A percentile compares a stretch with the other conserved stretches of the same genome.
These are phyloP conservation scores for Xylaria arbuscula DNA, from an alignment of 2,329 filamentous ascomycete species.

Conservation along the genomic window DNA sequence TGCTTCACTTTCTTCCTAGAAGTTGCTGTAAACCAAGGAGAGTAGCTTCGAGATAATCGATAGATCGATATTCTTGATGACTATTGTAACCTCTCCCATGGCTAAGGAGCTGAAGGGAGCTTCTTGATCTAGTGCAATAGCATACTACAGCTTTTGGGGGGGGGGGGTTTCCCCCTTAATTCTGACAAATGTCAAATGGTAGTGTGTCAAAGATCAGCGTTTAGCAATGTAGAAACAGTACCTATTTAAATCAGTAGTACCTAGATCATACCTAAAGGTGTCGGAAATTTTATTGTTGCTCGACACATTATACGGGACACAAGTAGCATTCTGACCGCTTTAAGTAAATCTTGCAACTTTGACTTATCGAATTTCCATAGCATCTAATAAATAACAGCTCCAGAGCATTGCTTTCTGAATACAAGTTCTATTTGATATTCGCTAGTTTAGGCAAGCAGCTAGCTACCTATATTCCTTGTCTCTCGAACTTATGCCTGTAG, in stretches of 20 bases:
- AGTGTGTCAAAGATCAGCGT: background rate
- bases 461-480: background rate
- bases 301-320: background rate
- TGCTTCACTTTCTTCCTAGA: background rate
- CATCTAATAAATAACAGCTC: background rate
- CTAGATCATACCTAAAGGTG: background rate
- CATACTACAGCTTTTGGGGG: too few relatives aligned
- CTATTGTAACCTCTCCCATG: background rate
- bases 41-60: background rate
- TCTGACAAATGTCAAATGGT: background rate
- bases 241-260: too few relatives aligned
- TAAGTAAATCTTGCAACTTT: conserved; percentile 23
- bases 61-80: background rate
- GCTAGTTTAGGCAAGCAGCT: background rate
- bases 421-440: background rate
- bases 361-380: conserved; percentile 8
- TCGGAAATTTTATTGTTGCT: background rate
- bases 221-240: conserved; percentile 5
- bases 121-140: too few relatives aligned
- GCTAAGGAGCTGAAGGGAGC: background rate
- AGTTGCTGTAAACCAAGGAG: background rate
- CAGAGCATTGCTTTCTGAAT: background rate
- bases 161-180: too few relatives aligned
- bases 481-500: background rate
- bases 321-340: conserved; percentile 1